phyloP scores from a whole-genome alignment of 2,329 filamentous ascomycete genomes.

The Alternaria atra region DNA sequence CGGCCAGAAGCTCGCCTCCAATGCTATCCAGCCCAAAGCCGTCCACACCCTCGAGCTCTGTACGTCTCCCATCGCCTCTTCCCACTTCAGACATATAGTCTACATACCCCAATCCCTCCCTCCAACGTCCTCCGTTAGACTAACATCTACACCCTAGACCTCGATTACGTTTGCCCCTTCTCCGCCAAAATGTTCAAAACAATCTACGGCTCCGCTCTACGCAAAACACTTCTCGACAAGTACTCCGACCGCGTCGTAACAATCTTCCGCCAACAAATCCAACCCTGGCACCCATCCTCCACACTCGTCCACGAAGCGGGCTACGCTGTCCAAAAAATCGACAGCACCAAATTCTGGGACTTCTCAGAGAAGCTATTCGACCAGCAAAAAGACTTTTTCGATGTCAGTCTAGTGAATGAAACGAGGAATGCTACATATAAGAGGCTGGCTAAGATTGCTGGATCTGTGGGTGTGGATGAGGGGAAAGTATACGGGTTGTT shows the following conservation, averaged over 20 bases:
- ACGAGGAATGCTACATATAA: conserved; percentile 83
- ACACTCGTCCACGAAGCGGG: conserved; percentile 78
- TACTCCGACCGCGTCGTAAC: conserved; percentile 72
- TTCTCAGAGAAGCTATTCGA: conserved; percentile 76
- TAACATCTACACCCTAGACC: conserved; percentile 57
- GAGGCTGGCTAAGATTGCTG: conserved; percentile 78
- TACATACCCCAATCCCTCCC: background rate
- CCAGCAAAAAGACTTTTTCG: conserved; percentile 81
- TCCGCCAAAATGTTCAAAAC: conserved; percentile 80
- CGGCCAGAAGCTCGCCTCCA: conserved; percentile 71
- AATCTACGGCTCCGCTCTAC: conserved; percentile 68
- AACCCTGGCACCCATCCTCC: conserved; percentile 91
- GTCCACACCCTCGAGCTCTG: conserved; percentile 65
- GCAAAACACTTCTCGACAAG: conserved; percentile 71
- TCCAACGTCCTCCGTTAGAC: background rate
- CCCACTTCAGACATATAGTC: background rate
- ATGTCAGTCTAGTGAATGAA: conserved; percentile 84
- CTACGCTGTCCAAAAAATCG: conserved; percentile 77
- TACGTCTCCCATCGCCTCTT: conserved; percentile 34
- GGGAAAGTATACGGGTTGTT: conserved; percentile 74
- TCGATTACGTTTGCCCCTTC: conserved; percentile 92
- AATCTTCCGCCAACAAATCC: conserved; percentile 89
- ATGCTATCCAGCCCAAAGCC: conserved; percentile 52
- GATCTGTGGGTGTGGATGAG: conserved; percentile 74
- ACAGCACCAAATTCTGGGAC: conserved; percentile 78